phyloP scores from a whole-genome alignment of 768 basidiomycete species.

The Lentinula raphanica region DNA sequence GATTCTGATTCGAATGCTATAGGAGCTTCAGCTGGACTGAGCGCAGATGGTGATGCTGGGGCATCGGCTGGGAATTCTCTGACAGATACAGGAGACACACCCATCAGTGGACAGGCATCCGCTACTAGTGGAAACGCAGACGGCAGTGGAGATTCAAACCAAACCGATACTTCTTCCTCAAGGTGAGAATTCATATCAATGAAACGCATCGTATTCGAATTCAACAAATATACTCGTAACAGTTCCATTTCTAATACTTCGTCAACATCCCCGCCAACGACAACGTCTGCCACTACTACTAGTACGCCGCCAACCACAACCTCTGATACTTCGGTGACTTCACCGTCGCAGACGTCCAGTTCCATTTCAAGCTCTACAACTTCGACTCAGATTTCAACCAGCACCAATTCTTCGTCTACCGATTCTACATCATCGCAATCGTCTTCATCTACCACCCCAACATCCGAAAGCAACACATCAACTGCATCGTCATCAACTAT shows the following conservation, averaged over 20 bases:
- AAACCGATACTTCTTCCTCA: background rate
- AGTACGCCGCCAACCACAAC: slow-evolving; percentile 5
- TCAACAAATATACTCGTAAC: too few relatives aligned
- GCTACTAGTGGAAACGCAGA: background rate
- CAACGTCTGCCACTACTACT: slow-evolving; percentile 12
- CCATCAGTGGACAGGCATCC: background rate
- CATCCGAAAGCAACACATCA: background rate
- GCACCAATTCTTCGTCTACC: background rate
- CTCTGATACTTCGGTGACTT: slow-evolving; percentile 5
- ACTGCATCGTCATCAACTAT: background rate
- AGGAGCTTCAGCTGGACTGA: background rate
- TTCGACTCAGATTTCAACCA: background rate
- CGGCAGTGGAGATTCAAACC: background rate
- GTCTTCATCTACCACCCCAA: background rate
- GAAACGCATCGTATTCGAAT: background rate
- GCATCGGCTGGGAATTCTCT: background rate
- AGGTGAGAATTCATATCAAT: background rate
- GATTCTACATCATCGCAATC: background rate
- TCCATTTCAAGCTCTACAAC: slow-evolving; percentile 3
- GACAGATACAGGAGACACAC: background rate
- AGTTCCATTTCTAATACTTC: slow-evolving; percentile 16
- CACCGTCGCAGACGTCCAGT: slow-evolving; percentile 12
- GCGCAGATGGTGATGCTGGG: background rate
- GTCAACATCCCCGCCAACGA: slow-evolving; percentile 9
- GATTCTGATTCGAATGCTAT: background rate